These are phyloP conservation scores for Henckelia pumila DNA, from an alignment of 257 asterid genomes.

Conservation along the genomic window DNA sequence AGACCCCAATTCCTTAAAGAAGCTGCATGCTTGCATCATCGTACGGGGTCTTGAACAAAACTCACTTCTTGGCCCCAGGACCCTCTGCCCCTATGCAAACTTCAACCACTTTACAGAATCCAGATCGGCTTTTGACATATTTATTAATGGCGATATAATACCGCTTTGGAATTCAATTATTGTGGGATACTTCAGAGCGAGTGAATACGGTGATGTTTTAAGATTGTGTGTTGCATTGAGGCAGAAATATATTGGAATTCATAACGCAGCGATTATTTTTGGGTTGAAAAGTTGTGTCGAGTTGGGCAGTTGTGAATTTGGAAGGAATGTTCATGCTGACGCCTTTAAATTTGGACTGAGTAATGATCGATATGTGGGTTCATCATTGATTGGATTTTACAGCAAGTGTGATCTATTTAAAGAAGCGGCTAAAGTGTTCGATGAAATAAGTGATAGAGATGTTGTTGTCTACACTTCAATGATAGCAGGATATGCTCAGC, in stretches of 20 bases:
- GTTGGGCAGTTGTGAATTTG: slow-evolving; percentile 38
- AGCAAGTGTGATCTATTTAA: slow-evolving; percentile 25
- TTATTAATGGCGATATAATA: slow-evolving; percentile 22
- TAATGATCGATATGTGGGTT: slow-evolving; percentile 42
- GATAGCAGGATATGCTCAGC: slow-evolving; percentile 45
- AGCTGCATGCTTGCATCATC: slow-evolving; percentile 43
- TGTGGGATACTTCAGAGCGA: slow-evolving; percentile 40
- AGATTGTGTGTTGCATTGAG: slow-evolving; percentile 35
- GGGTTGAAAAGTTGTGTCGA: slow-evolving; percentile 49
- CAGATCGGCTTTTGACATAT: slow-evolving; percentile 34
- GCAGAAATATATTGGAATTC: slow-evolving; percentile 32
- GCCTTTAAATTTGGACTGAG: slow-evolving; percentile 48
- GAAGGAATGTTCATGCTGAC: slow-evolving; percentile 46
- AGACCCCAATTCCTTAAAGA: slow-evolving; percentile 29
- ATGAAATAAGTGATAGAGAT: slow-evolving; percentile 50
- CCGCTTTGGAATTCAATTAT: slow-evolving; percentile 45
- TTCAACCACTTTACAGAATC: slow-evolving; percentile 43
- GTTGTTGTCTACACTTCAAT: slow-evolving; percentile 57
- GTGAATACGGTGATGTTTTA: slow-evolving; percentile 36
- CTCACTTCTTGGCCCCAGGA: slow-evolving; percentile 37
- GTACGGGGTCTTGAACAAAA: slow-evolving; percentile 37
- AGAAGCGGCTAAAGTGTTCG: slow-evolving; percentile 57
- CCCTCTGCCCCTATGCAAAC: slow-evolving; percentile 34
- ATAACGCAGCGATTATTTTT: slow-evolving; percentile 40
- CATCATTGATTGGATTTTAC: slow-evolving; percentile 47